Base-by-base conservation (phyloP, 768 basidiomycete species). In the Ephemerocybe angulata region DNA sequence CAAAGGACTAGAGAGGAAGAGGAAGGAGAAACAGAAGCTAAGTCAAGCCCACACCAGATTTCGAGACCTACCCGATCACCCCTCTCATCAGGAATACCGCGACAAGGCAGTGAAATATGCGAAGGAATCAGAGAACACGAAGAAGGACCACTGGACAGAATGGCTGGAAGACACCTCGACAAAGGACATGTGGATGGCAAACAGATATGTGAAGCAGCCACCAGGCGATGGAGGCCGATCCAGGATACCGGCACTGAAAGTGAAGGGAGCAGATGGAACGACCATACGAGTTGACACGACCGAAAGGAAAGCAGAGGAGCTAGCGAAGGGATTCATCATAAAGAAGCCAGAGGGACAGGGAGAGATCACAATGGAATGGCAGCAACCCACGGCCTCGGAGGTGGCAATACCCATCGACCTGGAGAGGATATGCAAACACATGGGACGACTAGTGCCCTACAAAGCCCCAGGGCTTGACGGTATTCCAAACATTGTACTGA, bases 301-400 rank as follows among this genome's bases (percentile, higher is more conserved):
- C 22, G 43, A 60, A 19, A 63, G 59, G 0, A 74, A 72, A 37
- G 62, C 59, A 0, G 53, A 38, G 5, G 27, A 53, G 2, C 52
- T 72, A 3, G 43, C 55, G 3, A 46, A 60, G 3, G 55, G 59
- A 0, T 75, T 76, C 63, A 75, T 76, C 54, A 65, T 59, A 1
- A 38, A 52, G 3, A 41, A 7, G 3, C 28, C 15, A 48, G 47
- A 31, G 17, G 30, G 50, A 0, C 17, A 33, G 0, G n/a, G 19
- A 17, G 55, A 63, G 3, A n/a, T n/a, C n/a, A n/a, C n/a, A n/a
- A n/a, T n/a, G n/a, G n/a, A n/a, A n/a, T n/a, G n/a, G n/a, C n/a
- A n/a, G n/a, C n/a, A n/a, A n/a, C n/a, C n/a, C n/a, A 44, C 41
- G 1, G 67, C 67, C 7, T 53, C 56, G 0, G 65, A 57, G n/a